Conservation (phyloP, 106 monocot species). For the Agapanthus africanus region DNA sequence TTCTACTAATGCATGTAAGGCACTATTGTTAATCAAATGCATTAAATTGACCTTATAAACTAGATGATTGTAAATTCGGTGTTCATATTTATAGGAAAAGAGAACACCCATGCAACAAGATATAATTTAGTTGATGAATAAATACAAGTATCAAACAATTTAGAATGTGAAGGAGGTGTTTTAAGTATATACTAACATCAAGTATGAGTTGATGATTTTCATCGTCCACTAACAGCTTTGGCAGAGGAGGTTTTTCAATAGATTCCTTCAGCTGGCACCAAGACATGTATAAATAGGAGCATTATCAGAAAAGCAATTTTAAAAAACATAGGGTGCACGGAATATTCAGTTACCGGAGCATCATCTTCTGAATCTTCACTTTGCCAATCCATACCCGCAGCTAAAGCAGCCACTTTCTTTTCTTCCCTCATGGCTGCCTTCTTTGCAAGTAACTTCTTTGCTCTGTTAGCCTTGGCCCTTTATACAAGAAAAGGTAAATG, state of each 20-base stretch:
- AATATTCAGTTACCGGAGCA: slow-evolving; percentile 26
- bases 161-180: not conserved
- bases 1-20: not conserved
- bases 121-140: not conserved
- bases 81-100: not conserved
- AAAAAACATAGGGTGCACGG: not conserved
- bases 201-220: slow-evolving; percentile 60
- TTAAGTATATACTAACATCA: slow-evolving; percentile 16
- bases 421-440: slow-evolving; percentile 44
- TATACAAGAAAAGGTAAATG: no score
- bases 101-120: not conserved
- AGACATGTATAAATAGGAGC: not conserved
- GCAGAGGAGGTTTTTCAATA: slow-evolving; percentile 62
- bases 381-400: slow-evolving; percentile 61
- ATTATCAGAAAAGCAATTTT: not conserved
- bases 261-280: slow-evolving; percentile 22
- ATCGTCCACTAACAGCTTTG: slow-evolving; percentile 54
- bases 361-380: slow-evolving; percentile 77
- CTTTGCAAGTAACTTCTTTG: slow-evolving; percentile 43
- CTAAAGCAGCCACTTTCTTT: slow-evolving; percentile 45
- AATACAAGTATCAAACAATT: not conserved
- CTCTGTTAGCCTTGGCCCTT: slow-evolving; percentile 17
- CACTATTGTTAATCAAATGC: not conserved
- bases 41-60: not conserved
- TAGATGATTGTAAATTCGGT: not conserved